Evolutionary conservation across 495 filamentous ascomycete species (phyloP), one percentile per base, ranked within the genome.

Genomic region (Pseudomonodictys pantanalensis): DNA sequence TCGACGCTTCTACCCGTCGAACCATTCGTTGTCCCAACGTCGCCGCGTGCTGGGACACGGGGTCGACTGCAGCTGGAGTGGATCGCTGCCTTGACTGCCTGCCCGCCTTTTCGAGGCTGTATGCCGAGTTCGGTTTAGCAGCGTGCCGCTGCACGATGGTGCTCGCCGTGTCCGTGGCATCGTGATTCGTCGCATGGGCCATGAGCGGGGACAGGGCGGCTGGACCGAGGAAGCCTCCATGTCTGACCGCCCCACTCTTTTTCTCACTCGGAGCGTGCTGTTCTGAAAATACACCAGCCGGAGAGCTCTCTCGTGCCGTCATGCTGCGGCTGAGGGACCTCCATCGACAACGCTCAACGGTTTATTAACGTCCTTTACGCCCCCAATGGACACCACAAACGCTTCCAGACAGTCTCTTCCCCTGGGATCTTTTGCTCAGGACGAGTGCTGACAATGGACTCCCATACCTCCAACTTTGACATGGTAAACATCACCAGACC

Each of bases 401-500:
- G 15, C 1, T 29, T 44, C 43, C 49, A 29, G 23, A 11, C 38
- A 30, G 12, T 18, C 26, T 23, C 41, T 11, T 8, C 47, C 38
- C 60, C 49, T 45, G 24, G 47, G 45, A 41, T 5, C 28, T 51
- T 20, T 39, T 28, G 17, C 29, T 41, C 18, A 17, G 26, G 38
- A 18, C 47, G 35, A 47, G 28, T 25, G 47, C 25, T 64, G 38
- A 58, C 53, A n/a, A 66, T 66, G 64, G 64, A 61, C 33, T 66
- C 64, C 17, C 48, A 60, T 35, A 58, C 59, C 3, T 66, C 64
- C 47, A 62, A 62, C 52, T 23, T 58, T 35, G 64, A 66, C 33
- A 30, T 66, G 6, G 58, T 58, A 30, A 58, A 62, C 58, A 58
- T 57, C 30, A 64, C 65, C 51, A 51, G 65, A 52, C 44, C 60